phyloP scores from a whole-genome alignment of 2,329 filamentous ascomycete species.

The Talaromyces rugulosus region DNA sequence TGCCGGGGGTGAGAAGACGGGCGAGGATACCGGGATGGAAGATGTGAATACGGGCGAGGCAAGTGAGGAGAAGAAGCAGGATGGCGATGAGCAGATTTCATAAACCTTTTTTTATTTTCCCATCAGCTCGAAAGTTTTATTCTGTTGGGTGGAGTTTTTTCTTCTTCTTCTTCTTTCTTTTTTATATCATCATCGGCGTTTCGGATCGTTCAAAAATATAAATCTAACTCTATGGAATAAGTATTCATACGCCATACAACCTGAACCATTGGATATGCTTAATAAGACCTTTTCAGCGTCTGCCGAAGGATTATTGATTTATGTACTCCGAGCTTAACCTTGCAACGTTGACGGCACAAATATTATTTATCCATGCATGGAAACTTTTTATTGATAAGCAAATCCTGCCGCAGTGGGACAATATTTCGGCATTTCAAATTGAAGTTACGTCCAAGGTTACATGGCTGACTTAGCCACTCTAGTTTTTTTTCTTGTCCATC shows the following conservation, averaged over 20 bases:
- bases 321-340: too few relatives aligned
- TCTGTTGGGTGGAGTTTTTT: not conserved
- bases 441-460: too few relatives aligned
- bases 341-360: too few relatives aligned
- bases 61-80: constrained; percentile 4
- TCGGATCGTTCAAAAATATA: not conserved
- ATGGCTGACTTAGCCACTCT: too few relatives aligned
- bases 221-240: not conserved
- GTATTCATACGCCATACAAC: not conserved
- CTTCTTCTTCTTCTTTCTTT: not conserved
- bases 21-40: constrained; percentile 34
- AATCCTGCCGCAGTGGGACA: too few relatives aligned
- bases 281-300: not conserved
- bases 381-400: too few relatives aligned
- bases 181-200: constrained; percentile 1
- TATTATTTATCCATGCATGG: too few relatives aligned
- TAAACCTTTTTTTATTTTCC: not conserved
- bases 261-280: too few relatives aligned
- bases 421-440: too few relatives aligned
- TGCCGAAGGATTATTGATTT: too few relatives aligned
- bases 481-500: too few relatives aligned
- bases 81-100: constrained; percentile 8
- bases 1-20: constrained; percentile 46
- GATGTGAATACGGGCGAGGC: constrained; percentile 20
- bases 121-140: not conserved